These are phyloP conservation scores for Basidiobolus heterosporus DNA, from an alignment of 371 early-diverging fungal genomes.

Conservation along the genomic window DNA sequence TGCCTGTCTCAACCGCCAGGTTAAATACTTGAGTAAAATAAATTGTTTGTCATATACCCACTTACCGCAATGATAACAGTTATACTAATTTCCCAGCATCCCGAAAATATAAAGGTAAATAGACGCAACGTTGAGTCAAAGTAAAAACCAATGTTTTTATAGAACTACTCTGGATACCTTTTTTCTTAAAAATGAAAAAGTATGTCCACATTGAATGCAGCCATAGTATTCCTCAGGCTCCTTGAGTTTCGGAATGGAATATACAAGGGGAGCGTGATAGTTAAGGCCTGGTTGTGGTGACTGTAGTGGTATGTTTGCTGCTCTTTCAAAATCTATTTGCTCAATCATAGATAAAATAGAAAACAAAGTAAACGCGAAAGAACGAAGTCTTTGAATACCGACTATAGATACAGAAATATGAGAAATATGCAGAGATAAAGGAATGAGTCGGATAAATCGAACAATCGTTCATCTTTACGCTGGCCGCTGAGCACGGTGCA, in stretches of 20 bases:
- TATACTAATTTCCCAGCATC: slow-evolving; percentile 6
- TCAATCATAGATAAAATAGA: too few species aligned
- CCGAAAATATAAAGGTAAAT: background rate
- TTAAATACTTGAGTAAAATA: background rate
- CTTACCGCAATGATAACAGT: slow-evolving; percentile 30
- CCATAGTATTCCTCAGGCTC: slow-evolving; percentile 11
- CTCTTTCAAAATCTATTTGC: too few species aligned
- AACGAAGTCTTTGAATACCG: too few species aligned
- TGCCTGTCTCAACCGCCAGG: slow-evolving; percentile 12
- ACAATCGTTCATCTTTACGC: too few species aligned
- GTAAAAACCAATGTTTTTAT: too few species aligned
- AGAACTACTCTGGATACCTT: slow-evolving; percentile 4
- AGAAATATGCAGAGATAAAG: too few species aligned
- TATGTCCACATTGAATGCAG: slow-evolving; percentile 18
- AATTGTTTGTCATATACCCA: background rate
- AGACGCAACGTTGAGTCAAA: background rate
- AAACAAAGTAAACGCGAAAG: too few species aligned
- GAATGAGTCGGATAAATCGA: too few species aligned
- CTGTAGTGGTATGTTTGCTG: too few species aligned
- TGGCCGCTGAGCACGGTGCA: too few species aligned
- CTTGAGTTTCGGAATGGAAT: slow-evolving; percentile 19
- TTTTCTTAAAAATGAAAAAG: slow-evolving; percentile 19
- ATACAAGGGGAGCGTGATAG: slow-evolving; percentile 7
- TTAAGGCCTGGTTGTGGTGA: slow-evolving; percentile 3
- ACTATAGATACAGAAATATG: too few species aligned